Evolutionary conservation across 78 protist genomes (phyloP).

Genomic region (Dictyostelium brefeldianum): DNA sequence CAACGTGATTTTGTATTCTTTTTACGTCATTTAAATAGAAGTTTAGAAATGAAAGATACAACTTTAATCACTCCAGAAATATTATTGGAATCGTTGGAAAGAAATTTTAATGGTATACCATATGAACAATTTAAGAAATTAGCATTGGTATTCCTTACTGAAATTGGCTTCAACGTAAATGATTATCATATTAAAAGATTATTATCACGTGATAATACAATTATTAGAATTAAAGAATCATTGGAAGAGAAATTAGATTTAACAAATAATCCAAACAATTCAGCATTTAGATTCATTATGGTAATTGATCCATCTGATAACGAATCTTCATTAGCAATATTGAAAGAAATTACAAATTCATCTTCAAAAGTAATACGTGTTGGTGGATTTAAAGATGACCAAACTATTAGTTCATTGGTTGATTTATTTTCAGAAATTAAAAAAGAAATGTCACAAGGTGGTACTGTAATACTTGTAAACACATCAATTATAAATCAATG

Average conservation of each 20-base stretch:
- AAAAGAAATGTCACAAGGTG: slow-evolving; percentile 30
- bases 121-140: slow-evolving; percentile 2
- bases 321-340: slow-evolving; percentile 22
- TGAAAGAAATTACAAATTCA: slow-evolving; percentile 27
- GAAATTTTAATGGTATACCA: slow-evolving; percentile 57
- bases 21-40: slow-evolving; percentile 39
- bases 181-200: background rate
- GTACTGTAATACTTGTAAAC: slow-evolving; percentile 29
- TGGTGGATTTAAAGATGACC: slow-evolving; percentile 40
- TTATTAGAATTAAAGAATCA: slow-evolving; percentile 46
- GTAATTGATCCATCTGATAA: slow-evolving; percentile 61
- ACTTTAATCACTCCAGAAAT: slow-evolving; percentile 8
- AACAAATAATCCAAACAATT: slow-evolving; percentile 35
- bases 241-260: slow-evolving; percentile 12
- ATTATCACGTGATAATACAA: slow-evolving; percentile 18
- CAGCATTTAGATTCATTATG: slow-evolving; percentile 59
- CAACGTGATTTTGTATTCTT: slow-evolving; percentile 79
- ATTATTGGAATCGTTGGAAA: slow-evolving; percentile 45
- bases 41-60: background rate
- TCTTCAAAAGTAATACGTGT: slow-evolving; percentile 31
- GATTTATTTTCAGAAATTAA: slow-evolving; percentile 22
- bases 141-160: slow-evolving; percentile 31
- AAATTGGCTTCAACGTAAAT: background rate
- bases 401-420: background rate
- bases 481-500: slow-evolving; percentile 23